phyloP scores from a whole-genome alignment of 345 rosid genomes.

The Eucalyptus urophylla region DNA sequence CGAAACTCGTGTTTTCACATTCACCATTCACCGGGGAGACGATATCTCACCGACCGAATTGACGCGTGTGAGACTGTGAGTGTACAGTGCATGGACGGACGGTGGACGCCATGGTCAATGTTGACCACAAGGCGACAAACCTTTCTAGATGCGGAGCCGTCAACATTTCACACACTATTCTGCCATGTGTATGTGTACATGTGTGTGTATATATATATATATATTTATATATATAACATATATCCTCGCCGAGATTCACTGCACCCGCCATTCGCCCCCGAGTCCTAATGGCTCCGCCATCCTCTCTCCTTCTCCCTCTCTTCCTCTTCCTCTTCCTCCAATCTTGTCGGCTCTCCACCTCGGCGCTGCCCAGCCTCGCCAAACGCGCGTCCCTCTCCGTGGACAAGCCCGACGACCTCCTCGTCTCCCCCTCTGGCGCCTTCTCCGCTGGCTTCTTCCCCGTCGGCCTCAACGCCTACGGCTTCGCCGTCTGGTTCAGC shows the following conservation, averaged over 20 bases:
- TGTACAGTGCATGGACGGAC: no score
- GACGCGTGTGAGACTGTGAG: no score
- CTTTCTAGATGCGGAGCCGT: no score
- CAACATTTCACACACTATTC: no score
- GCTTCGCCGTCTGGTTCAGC: conserved; percentile 15
- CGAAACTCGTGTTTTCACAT: no score
- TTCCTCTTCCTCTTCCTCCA: background rate
- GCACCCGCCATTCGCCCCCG: background rate
- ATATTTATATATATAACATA: no score
- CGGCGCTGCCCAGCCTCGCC: background rate
- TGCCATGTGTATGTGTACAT: no score
- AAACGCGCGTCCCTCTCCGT: conserved; percentile 5
- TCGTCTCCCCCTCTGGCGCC: conserved; percentile 1
- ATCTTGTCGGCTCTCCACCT: background rate
- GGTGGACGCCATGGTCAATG: no score
- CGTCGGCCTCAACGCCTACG: conserved; percentile 4
- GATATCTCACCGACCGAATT: no score
- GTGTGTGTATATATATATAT: no score
- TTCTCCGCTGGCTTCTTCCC: conserved; percentile 14
- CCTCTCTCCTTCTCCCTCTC: background rate
- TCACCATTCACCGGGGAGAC: no score
- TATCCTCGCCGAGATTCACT: background rate
- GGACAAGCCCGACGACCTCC: background rate
- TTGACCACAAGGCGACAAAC: no score
- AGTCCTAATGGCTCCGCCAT: background rate